These are phyloP conservation scores for Carnegiea gigantea DNA, from an alignment of 179 eudicot species.

Conservation along the genomic window DNA sequence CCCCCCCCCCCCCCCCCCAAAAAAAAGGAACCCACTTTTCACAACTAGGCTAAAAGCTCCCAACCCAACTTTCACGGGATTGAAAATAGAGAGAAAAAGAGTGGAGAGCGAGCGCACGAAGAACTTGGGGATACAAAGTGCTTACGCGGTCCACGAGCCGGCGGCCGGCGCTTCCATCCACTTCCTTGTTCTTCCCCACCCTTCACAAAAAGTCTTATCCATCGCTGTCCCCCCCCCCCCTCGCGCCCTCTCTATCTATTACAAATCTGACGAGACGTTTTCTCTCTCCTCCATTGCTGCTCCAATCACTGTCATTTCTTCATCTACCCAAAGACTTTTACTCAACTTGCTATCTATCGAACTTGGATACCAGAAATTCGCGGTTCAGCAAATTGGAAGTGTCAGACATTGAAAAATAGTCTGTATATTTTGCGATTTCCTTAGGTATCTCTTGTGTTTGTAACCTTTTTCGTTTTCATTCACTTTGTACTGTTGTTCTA, in stretches of 20 bases:
- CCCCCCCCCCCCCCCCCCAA: neutral
- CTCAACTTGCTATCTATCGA: neutral
- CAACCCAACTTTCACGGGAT: neutral
- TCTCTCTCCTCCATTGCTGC: neutral
- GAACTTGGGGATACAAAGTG: neutral
- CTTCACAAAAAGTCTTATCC: neutral
- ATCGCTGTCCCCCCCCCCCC: neutral
- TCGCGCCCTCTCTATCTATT: neutral
- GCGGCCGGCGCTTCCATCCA: neutral
- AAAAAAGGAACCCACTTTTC: no score
- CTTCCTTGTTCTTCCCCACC: neutral
- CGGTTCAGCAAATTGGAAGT: neutral
- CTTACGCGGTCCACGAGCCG: conserved; percentile 11
- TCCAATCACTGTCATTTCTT: neutral
- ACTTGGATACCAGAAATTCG: neutral
- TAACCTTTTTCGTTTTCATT: neutral
- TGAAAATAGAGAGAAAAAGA: neutral
- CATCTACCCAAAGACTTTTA: neutral
- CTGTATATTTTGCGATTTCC: neutral
- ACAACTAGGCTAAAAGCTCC: neutral
- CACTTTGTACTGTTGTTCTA: neutral
- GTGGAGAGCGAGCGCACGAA: neutral
- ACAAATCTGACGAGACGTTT: neutral
- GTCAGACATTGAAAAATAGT: neutral
- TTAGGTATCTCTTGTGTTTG: neutral